Evolutionary conservation across 768 basidiomycete species (phyloP).

Genomic region (Mycena alexandri): DNA sequence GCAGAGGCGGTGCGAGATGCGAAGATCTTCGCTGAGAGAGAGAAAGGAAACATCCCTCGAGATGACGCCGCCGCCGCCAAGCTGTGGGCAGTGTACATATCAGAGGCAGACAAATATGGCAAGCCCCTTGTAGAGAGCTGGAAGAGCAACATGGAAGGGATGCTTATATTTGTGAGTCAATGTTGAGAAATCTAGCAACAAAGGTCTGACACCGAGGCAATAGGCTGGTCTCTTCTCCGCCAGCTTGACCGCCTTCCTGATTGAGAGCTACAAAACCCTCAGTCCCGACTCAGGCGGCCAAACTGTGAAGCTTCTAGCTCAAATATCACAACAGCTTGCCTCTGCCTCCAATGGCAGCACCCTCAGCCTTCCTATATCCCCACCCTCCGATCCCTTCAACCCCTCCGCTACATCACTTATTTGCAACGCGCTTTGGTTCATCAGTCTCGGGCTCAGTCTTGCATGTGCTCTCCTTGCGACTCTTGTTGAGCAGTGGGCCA

Average conservation of each 20-base stretch:
- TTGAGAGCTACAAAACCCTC: slow-evolving; percentile 41
- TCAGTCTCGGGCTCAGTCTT: slow-evolving; percentile 21
- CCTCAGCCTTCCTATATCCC: neutral
- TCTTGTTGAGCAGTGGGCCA: slow-evolving; percentile 17
- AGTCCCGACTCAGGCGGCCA: slow-evolving; percentile 28
- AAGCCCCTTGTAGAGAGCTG: slow-evolving; percentile 18
- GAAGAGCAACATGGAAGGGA: slow-evolving; percentile 13
- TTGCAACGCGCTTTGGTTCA: slow-evolving; percentile 25
- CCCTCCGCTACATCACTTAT: slow-evolving; percentile 10
- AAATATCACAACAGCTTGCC: slow-evolving; percentile 4
- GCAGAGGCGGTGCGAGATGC: too few species aligned
- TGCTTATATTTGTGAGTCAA: slow-evolving; percentile 10
- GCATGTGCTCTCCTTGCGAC: slow-evolving; percentile 21
- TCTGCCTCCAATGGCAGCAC: neutral
- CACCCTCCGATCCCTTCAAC: neutral
- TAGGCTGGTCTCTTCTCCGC: slow-evolving; percentile 44
- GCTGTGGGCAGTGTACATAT: slow-evolving; percentile 13
- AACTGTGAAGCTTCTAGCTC: slow-evolving; percentile 9
- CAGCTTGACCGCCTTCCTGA: slow-evolving; percentile 40
- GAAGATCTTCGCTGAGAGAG: too few species aligned
- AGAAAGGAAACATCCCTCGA: too few species aligned
- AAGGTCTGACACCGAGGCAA: neutral
- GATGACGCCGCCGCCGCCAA: too few species aligned
- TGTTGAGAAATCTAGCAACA: too few species aligned
- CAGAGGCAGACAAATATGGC: slow-evolving; percentile 15